phyloP scores from a whole-genome alignment of 306 rosid genomes.

The Hippophae rhamnoides region DNA sequence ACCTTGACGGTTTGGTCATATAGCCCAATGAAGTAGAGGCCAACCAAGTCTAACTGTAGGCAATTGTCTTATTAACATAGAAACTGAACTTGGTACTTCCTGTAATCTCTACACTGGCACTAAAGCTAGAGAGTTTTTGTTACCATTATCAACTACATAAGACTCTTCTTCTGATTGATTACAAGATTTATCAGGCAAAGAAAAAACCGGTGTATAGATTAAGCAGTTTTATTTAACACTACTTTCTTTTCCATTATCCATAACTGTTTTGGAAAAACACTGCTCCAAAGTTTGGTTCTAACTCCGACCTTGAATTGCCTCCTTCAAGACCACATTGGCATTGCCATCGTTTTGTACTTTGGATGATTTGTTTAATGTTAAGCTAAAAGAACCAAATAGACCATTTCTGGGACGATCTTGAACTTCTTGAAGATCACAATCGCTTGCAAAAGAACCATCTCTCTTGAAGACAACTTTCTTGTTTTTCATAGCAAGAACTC shows the following conservation, averaged over 20 bases:
- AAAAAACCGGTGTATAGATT: constrained; percentile 36
- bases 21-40: constrained; percentile 63
- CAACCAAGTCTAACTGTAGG: constrained; percentile 74
- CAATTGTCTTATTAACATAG: constrained; percentile 8
- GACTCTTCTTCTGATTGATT: constrained; percentile 32
- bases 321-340: too few species aligned
- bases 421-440: constrained; percentile 40
- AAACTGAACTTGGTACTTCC: constrained; percentile 5
- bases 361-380: constrained; percentile 4
- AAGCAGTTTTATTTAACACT: constrained; percentile 33
- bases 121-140: constrained; percentile 55
- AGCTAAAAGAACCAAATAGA: neutral
- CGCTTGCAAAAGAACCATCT: constrained; percentile 30
- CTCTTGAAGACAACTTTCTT: constrained; percentile 69
- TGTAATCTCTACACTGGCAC: constrained; percentile 49
- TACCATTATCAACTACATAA: constrained; percentile 20
- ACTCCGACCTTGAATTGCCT: too few species aligned
- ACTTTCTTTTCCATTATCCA: constrained; percentile 28
- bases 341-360: too few species aligned
- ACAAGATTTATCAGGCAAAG: neutral
- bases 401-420: neutral
- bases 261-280: constrained; percentile 38
- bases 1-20: constrained; percentile 22
- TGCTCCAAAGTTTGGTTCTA: constrained; percentile 27
- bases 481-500: constrained; percentile 47